These are phyloP conservation scores for Leccinum disarticulatum DNA, from an alignment of 768 basidiomycete genomes.

Conservation along the genomic window DNA sequence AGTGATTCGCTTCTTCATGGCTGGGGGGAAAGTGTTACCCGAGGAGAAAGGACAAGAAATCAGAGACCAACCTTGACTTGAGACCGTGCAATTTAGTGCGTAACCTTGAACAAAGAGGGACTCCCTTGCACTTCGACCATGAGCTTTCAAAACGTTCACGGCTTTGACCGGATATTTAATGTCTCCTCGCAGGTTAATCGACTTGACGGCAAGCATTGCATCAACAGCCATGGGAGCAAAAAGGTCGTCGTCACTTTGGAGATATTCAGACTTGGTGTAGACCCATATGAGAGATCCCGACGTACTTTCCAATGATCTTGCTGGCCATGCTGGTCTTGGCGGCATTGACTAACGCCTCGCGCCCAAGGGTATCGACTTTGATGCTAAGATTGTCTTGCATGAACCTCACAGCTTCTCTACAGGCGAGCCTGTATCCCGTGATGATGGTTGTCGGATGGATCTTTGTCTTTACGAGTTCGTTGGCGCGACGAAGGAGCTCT, in stretches of 20 bases:
- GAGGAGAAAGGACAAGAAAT: neutral
- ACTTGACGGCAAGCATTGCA: slow-evolving; percentile 96
- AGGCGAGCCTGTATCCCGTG: slow-evolving; percentile 95
- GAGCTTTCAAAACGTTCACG: slow-evolving; percentile 97
- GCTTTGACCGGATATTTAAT: slow-evolving; percentile 99
- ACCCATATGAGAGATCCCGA: slow-evolving; percentile 18
- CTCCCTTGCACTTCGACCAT: slow-evolving; percentile 93
- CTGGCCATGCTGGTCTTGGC: slow-evolving; percentile 99
- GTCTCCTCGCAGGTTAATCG: slow-evolving; percentile 90
- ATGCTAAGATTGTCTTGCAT: slow-evolving; percentile 97
- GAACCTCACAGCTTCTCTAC: slow-evolving; percentile 95
- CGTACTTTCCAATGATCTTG: slow-evolving; percentile 96
- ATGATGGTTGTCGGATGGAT: slow-evolving; percentile 99
- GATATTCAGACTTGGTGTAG: slow-evolving; percentile 1
- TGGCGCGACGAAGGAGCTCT: slow-evolving; percentile 93
- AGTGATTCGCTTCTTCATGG: slow-evolving; percentile 94
- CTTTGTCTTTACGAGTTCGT: slow-evolving; percentile 96
- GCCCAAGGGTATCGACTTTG: slow-evolving; percentile 89
- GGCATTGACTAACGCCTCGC: slow-evolving; percentile 90
- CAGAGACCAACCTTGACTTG: slow-evolving; percentile 83
- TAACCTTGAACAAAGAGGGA: slow-evolving; percentile 95
- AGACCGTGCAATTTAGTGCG: slow-evolving; percentile 97
- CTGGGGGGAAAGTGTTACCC: slow-evolving; percentile 40
- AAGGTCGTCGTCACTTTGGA: slow-evolving; percentile 85
- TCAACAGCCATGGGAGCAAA: slow-evolving; percentile 99